Conservation (phyloP, 768 basidiomycete species). For the Hericium coralloides region DNA sequence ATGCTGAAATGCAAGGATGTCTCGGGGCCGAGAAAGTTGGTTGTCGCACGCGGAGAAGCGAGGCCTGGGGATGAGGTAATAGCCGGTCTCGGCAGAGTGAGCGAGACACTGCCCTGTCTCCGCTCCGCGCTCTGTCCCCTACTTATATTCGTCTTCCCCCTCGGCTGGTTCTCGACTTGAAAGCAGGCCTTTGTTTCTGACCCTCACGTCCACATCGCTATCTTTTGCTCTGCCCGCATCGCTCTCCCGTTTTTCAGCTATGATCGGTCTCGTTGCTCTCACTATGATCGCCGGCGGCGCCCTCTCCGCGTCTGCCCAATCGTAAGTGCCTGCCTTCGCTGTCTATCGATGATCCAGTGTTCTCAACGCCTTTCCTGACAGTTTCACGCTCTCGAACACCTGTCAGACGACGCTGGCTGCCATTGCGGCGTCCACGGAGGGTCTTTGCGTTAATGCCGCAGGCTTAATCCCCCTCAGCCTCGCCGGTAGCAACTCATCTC, state of each 20-base stretch:
- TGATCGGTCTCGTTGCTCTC: slow-evolving; percentile 3
- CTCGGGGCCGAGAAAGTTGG: no score
- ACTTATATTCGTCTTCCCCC: no score
- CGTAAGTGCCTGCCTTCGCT: slow-evolving; percentile 7
- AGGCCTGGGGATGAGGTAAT: no score
- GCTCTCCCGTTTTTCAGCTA: not conserved
- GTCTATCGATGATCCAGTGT: not conserved
- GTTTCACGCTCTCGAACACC: slow-evolving; percentile 31
- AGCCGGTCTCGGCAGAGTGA: no score
- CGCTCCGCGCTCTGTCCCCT: no score
- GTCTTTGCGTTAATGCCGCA: slow-evolving; percentile 40
- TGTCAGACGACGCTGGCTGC: slow-evolving; percentile 40
- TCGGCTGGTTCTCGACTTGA: no score
- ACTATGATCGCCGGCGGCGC: slow-evolving; percentile 12
- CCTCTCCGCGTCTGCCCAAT: slow-evolving; percentile 14
- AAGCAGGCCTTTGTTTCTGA: not conserved
- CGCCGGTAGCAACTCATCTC: slow-evolving; percentile 25
- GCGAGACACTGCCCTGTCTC: no score
- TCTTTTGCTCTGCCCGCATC: not conserved
- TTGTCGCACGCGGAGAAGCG: no score
- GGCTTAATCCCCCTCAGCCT: slow-evolving; percentile 34
- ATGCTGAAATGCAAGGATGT: no score
- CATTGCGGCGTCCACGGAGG: slow-evolving; percentile 34
- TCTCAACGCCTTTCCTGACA: not conserved
- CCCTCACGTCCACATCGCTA: not conserved